Conservation (phyloP, 352 stramenopile genomes). For the Globisporangium sylvaticum region DNA sequence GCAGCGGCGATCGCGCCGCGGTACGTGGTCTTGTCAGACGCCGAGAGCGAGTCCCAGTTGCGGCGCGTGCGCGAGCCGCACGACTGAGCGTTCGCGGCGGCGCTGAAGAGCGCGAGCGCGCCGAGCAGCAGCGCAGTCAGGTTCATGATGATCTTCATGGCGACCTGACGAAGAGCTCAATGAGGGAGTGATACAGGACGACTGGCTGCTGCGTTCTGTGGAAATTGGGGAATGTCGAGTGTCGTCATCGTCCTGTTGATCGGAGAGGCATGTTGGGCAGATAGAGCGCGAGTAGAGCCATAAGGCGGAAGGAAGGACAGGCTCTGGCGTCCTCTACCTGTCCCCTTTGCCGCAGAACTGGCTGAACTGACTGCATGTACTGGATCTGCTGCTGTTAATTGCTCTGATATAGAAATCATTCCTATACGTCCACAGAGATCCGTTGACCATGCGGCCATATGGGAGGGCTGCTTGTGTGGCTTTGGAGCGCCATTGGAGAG, state of each 20-base stretch:
- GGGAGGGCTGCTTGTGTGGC: not conserved
- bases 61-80: not conserved
- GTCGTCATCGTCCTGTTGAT: not conserved
- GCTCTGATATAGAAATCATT: not conserved
- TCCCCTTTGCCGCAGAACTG: not conserved
- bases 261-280: not conserved
- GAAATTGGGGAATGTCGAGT: not conserved
- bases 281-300: not conserved
- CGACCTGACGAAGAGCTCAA: not conserved
- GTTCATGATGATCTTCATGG: not conserved
- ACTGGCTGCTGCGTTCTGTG: not conserved
- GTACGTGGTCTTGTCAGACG: not conserved
- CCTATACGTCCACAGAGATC: not conserved
- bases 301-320: not conserved
- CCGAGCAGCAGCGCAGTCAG: not conserved
- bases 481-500: too few relatives aligned
- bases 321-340: not conserved
- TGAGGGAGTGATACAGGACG: not conserved
- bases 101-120: not conserved
- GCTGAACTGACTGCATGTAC: not conserved
- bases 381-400: not conserved
- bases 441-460: not conserved
- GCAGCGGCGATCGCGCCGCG: slow-evolving; percentile 14
- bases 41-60: not conserved
- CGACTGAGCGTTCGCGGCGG: not conserved